A percentile compares a stretch with the other conserved stretches of the same genome.
phyloP scores from a whole-genome alignment of 352 stramenopile species.

The Pythium coloratum region DNA sequence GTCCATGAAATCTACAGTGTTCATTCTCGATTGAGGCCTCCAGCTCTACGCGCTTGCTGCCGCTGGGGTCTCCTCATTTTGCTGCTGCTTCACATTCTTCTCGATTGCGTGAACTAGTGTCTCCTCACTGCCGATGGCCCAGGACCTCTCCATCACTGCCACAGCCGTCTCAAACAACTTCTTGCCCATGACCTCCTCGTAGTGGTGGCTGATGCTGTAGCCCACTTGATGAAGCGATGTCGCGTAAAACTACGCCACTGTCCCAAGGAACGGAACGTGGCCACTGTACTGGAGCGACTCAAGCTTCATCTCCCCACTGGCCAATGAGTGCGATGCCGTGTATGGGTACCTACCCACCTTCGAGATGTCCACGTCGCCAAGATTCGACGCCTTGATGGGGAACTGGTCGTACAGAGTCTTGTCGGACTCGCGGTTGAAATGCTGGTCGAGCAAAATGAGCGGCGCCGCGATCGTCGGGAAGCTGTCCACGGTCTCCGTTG shows the following conservation, averaged over 20 bases:
- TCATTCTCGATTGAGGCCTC: too few species aligned
- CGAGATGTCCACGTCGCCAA: conserved; percentile 18
- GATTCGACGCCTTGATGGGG: conserved; percentile 3
- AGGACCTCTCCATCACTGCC: conserved; percentile 13
- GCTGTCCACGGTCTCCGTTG: too few species aligned
- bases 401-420: conserved; percentile 4
- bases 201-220: conserved; percentile 21
- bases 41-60: too few species aligned
- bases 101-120: not conserved
- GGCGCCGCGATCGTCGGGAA: too few species aligned
- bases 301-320: conserved; percentile 3
- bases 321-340: not conserved
- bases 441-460: conserved; percentile 11
- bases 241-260: conserved; percentile 10
- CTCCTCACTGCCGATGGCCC: conserved; percentile 7
- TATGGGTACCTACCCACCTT: conserved; percentile 17
- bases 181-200: conserved; percentile 14
- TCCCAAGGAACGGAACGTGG: conserved; percentile 1
- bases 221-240: conserved; percentile 11
- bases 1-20: too few species aligned
- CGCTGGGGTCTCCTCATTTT: too few species aligned
- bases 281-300: conserved; percentile 9
- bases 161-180: conserved; percentile 16
- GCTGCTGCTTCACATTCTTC: not conserved
- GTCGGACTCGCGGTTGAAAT: conserved; percentile 14